These are phyloP conservation scores for Guyanaporus albipodus DNA, from an alignment of 768 basidiomycete genomes.

Conservation along the genomic window DNA sequence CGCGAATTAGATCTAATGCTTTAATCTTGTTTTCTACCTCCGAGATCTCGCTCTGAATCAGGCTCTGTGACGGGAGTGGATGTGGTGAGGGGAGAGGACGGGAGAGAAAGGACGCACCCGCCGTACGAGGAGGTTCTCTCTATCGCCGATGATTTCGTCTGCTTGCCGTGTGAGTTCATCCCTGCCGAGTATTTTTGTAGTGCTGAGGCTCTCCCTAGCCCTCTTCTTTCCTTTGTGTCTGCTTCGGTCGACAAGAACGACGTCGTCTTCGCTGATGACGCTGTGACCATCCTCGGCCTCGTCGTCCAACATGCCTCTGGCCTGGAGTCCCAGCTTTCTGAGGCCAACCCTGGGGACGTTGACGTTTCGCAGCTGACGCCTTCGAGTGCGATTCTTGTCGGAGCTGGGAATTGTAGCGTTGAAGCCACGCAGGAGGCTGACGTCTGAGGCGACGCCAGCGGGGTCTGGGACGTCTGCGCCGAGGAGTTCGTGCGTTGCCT, in stretches of 20 bases:
- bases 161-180: slow-evolving; percentile 84
- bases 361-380: slow-evolving; percentile 77
- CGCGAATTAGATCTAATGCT: slow-evolving; percentile 73
- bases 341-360: slow-evolving; percentile 73
- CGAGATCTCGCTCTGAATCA: slow-evolving; percentile 81
- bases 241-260: slow-evolving; percentile 50
- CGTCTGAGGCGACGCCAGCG: slow-evolving; percentile 62
- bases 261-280: slow-evolving; percentile 70
- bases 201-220: slow-evolving; percentile 64
- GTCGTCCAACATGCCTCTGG: slow-evolving; percentile 60
- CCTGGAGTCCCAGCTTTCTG: slow-evolving; percentile 73
- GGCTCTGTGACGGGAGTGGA: slow-evolving; percentile 46
- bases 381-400: slow-evolving; percentile 68
- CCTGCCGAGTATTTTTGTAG: slow-evolving; percentile 67
- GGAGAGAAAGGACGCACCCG: slow-evolving; percentile 45
- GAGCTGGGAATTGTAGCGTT: slow-evolving; percentile 93
- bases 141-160: slow-evolving; percentile 84
- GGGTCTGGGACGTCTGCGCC: slow-evolving; percentile 69
- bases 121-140: slow-evolving; percentile 87
- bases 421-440: slow-evolving; percentile 86
- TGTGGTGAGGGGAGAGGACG: slow-evolving; percentile 4
- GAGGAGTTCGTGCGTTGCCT: slow-evolving; percentile 76
- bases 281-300: slow-evolving; percentile 57
- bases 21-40: slow-evolving; percentile 91
- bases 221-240: slow-evolving; percentile 40